phyloP scores from a whole-genome alignment of 306 rosid genomes.

The Casuarina equisetifolia region DNA sequence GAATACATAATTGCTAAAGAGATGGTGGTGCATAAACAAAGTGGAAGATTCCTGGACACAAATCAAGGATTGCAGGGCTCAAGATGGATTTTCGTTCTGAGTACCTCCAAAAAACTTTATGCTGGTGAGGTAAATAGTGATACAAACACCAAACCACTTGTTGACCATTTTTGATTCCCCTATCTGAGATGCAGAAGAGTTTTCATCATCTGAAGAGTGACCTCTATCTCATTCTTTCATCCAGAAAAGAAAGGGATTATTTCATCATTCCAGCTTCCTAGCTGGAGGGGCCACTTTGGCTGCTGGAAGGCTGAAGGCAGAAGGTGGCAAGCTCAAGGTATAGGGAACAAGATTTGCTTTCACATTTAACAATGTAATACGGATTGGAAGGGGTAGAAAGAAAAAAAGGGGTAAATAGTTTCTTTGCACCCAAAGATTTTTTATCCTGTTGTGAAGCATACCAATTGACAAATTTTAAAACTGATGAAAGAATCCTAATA shows the following conservation, averaged over 20 bases:
- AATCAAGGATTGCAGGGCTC: slow-evolving; percentile 21
- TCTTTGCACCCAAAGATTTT: background rate
- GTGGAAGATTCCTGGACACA: slow-evolving; percentile 37
- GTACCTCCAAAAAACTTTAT: slow-evolving; percentile 34
- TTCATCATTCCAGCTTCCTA: slow-evolving; percentile 58
- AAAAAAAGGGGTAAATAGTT: background rate
- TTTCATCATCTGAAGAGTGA: background rate
- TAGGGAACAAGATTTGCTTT: background rate
- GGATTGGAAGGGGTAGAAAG: background rate
- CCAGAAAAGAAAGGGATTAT: slow-evolving; percentile 45
- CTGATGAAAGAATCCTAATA: background rate
- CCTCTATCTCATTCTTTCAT: background rate
- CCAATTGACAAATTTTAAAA: background rate
- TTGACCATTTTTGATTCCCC: background rate
- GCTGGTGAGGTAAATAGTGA: slow-evolving; percentile 32
- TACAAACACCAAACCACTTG: background rate
- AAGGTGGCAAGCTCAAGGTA: slow-evolving; percentile 44
- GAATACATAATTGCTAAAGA: slow-evolving; percentile 40
- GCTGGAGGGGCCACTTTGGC: slow-evolving; percentile 49
- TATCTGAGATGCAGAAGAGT: background rate
- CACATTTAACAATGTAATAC: background rate
- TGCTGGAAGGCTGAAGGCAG: slow-evolving; percentile 41
- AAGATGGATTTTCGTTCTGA: slow-evolving; percentile 49
- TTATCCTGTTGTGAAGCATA: background rate
- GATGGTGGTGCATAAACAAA: slow-evolving; percentile 31